Evolutionary conservation across 306 rosid species (phyloP).

Genomic region (Morella rubra): DNA sequence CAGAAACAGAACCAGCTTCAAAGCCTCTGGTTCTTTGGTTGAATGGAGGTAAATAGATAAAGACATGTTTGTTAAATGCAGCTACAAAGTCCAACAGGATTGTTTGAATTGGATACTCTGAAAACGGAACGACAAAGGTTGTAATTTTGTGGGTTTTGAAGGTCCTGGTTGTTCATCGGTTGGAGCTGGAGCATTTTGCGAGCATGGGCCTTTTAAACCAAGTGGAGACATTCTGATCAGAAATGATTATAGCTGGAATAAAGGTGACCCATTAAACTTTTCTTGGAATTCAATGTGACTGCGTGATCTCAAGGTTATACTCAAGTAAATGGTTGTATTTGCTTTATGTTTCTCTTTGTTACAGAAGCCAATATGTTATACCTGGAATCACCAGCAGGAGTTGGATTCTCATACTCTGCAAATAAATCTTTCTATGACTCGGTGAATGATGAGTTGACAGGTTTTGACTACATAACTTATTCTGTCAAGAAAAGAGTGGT

Average conservation of each 20-base stretch:
- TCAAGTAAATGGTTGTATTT: not conserved
- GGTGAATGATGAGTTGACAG: slow-evolving; percentile 53
- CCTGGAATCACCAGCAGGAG: slow-evolving; percentile 77
- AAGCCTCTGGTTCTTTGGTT: slow-evolving; percentile 60
- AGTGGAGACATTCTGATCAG: slow-evolving; percentile 45
- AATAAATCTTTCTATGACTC: slow-evolving; percentile 49
- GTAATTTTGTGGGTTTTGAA: slow-evolving; percentile 35
- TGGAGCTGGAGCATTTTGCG: slow-evolving; percentile 71
- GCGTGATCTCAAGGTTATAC: not conserved
- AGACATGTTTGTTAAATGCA: not conserved
- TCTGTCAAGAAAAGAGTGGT: not conserved
- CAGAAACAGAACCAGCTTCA: slow-evolving; percentile 37
- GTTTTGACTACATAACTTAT: slow-evolving; percentile 31
- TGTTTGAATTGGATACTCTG: not conserved
- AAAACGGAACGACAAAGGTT: not conserved
- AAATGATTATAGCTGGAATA: slow-evolving; percentile 68
- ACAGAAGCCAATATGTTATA: slow-evolving; percentile 67
- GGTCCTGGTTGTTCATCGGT: slow-evolving; percentile 88
- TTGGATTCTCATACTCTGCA: slow-evolving; percentile 77
- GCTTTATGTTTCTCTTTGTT: not conserved
- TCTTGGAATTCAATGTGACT: not conserved
- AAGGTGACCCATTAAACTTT: slow-evolving; percentile 35
- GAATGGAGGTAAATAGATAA: slow-evolving; percentile 51
- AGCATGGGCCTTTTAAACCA: slow-evolving; percentile 74
- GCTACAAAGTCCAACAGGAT: not conserved